Percentiles rank a stretch among this genome's conserved stretches.
These are phyloP conservation scores for Phytophthora brassicae DNA, from an alignment of 352 stramenopile species.

Conservation along the genomic window DNA sequence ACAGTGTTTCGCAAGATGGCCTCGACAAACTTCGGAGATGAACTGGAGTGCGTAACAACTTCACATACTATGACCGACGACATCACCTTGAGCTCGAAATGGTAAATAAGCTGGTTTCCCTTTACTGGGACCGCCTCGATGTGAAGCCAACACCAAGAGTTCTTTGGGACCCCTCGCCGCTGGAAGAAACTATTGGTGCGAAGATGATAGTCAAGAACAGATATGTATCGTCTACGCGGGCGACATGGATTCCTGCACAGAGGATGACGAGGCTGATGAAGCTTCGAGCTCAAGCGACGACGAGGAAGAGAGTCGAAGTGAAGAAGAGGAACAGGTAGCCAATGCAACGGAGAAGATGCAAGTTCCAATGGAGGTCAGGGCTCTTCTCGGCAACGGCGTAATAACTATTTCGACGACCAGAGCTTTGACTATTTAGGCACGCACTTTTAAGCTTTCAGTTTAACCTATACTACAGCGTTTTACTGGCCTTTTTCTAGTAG, in stretches of 20 bases:
- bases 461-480: no score
- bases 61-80: neutral
- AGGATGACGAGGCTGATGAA: neutral
- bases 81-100: neutral
- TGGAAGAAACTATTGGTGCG: neutral
- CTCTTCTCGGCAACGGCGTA: no score
- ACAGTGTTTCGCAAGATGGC: neutral
- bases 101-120: neutral
- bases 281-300: neutral
- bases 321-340: no score
- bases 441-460: no score
- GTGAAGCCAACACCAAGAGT: neutral
- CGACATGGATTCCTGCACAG: neutral
- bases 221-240: neutral
- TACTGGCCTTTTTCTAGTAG: no score
- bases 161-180: neutral
- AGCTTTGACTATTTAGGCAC: no score
- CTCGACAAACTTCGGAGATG: neutral
- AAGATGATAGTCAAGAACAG: neutral
- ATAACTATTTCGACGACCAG: no score
- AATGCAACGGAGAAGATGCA: no score
- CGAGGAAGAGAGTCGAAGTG: neutral
- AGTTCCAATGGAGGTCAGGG: no score
- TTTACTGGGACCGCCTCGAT: neutral
- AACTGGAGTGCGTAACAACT: neutral